phyloP scores from a whole-genome alignment of 306 rosid genomes.

The Trifolium subterraneum region DNA sequence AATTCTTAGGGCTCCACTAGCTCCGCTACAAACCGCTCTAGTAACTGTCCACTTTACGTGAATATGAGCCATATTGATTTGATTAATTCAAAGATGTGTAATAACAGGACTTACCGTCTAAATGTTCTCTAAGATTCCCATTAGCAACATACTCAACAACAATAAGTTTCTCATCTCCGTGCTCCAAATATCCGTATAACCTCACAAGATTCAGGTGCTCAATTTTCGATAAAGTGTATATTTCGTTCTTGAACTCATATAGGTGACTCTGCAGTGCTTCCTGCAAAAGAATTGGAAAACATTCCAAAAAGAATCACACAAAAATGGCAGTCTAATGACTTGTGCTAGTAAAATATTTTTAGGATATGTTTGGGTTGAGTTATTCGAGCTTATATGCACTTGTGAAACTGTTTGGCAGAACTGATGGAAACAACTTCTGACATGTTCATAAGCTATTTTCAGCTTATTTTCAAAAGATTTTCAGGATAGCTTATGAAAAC shows the following conservation, averaged over 20 bases:
- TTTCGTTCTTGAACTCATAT: slow-evolving; percentile 86
- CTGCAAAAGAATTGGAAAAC: slow-evolving; percentile 56
- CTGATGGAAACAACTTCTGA: background rate
- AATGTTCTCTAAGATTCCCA: slow-evolving; percentile 89
- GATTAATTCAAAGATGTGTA: too few relatives aligned
- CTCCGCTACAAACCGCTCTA: too few relatives aligned
- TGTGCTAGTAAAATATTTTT: background rate
- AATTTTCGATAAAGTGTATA: slow-evolving; percentile 77
- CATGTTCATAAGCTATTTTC: background rate
- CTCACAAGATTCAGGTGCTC: slow-evolving; percentile 93
- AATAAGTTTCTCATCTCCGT: slow-evolving; percentile 77
- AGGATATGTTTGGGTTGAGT: background rate
- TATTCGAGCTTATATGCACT: background rate
- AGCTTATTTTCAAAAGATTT: background rate
- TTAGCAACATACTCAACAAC: slow-evolving; percentile 82
- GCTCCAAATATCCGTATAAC: slow-evolving; percentile 84
- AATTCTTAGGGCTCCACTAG: too few relatives aligned
- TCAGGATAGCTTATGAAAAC: background rate
- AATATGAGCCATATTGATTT: too few relatives aligned
- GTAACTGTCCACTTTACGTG: too few relatives aligned
- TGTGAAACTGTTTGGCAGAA: background rate
- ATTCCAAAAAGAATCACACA: background rate
- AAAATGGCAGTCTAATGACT: background rate
- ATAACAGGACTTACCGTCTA: slow-evolving; percentile 67
- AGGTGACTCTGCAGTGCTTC: slow-evolving; percentile 48